phyloP scores from a whole-genome alignment of 164 flowering plant species.

The Litsea cubeba region DNA sequence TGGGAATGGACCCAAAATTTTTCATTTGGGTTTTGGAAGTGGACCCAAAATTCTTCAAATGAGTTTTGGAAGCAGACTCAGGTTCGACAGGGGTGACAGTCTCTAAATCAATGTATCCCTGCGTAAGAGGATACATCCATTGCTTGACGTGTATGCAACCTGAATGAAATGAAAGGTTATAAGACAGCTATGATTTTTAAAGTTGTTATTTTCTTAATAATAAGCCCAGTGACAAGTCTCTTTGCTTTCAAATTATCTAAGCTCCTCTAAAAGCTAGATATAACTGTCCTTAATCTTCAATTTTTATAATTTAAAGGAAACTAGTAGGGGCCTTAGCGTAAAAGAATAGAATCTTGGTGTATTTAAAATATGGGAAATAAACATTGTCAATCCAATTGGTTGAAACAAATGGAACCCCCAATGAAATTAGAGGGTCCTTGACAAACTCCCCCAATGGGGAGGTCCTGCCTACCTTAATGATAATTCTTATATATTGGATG shows the following conservation, averaged over 20 bases:
- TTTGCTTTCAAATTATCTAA: neutral
- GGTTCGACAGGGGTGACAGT: no score
- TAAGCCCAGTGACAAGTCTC: neutral
- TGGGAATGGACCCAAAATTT: no score
- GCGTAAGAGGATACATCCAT: neutral
- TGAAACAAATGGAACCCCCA: no score
- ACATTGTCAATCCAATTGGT: no score
- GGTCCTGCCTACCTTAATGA: no score
- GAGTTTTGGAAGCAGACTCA: neutral
- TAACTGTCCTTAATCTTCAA: no score
- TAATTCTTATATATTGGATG: no score
- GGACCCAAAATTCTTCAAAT: neutral
- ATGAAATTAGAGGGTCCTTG: no score
- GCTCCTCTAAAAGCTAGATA: no score
- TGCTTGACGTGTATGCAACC: slow-evolving; percentile 1
- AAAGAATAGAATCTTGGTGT: neutral
- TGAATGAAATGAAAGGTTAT: neutral
- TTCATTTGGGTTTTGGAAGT: neutral
- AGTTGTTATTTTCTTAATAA: neutral
- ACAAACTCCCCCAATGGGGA: no score
- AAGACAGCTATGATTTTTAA: neutral
- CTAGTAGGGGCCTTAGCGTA: neutral
- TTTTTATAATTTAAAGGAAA: no score
- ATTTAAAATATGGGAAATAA: no score
- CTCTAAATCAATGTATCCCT: neutral